Evolutionary conservation across 2,329 filamentous ascomycete species (phyloP).

Genomic region (Cercospora janseana): DNA sequence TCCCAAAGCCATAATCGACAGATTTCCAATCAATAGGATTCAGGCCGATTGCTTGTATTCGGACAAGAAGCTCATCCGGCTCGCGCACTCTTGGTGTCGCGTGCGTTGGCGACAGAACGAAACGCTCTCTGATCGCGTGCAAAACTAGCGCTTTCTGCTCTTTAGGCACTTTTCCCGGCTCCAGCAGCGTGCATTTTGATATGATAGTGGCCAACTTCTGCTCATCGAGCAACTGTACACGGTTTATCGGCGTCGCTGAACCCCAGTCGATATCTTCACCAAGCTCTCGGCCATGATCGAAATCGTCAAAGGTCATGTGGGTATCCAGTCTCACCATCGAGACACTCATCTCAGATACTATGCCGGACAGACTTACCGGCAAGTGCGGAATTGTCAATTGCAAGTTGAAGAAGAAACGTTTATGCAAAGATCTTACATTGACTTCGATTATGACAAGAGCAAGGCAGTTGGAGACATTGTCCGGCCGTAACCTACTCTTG

Average conservation of each 20-base stretch:
- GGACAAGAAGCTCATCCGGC: constrained; percentile 41
- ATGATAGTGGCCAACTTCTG: constrained; percentile 18
- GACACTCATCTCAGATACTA: constrained; percentile 16
- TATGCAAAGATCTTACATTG: neutral
- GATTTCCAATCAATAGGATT: constrained; percentile 46
- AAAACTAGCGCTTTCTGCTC: constrained; percentile 21
- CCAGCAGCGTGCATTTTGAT: constrained; percentile 16
- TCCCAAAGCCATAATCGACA: constrained; percentile 46
- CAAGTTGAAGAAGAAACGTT: too few species aligned
- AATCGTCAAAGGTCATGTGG: constrained; percentile 14
- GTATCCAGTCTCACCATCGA: neutral
- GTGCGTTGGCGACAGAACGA: constrained; percentile 15
- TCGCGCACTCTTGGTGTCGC: constrained; percentile 12
- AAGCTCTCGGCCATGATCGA: constrained; percentile 6
- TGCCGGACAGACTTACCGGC: too few species aligned
- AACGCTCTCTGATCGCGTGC: constrained; percentile 17
- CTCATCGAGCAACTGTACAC: constrained; percentile 19
- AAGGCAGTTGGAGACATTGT: neutral
- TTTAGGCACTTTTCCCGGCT: constrained; percentile 8
- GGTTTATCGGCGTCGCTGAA: constrained; percentile 22
- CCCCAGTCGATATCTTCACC: constrained; percentile 25
- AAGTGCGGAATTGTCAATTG: too few species aligned
- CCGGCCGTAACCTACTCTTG: too few species aligned
- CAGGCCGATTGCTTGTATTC: constrained; percentile 39
- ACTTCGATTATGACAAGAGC: constrained; percentile 2